phyloP scores from a whole-genome alignment of 192 early-diverging fungal genomes.

The Rhizoclosmatium globosum region DNA sequence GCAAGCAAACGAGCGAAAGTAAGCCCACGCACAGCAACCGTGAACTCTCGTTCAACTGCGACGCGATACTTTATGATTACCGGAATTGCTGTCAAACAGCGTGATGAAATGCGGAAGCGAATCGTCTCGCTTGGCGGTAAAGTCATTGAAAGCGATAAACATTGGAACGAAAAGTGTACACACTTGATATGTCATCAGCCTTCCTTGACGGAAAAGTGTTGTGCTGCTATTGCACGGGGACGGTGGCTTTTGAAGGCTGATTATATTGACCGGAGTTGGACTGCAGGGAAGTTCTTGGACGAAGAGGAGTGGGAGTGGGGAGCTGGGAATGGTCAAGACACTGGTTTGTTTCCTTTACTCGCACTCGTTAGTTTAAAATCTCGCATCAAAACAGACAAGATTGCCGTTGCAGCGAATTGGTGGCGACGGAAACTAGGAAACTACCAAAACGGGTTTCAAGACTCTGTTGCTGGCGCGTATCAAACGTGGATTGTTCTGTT shows the following conservation, averaged over 20 bases:
- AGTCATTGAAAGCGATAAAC: conserved; percentile 27
- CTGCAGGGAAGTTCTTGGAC: conserved; percentile 45
- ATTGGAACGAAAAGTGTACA: conserved; percentile 49
- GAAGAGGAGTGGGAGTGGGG: conserved; percentile 56
- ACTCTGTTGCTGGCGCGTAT: neutral
- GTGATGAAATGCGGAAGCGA: conserved; percentile 1
- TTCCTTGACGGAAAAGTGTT: conserved; percentile 51
- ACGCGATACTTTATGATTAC: conserved; percentile 44
- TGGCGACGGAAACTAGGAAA: conserved; percentile 49
- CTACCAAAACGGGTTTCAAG: conserved; percentile 29
- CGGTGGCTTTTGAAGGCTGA: conserved; percentile 44
- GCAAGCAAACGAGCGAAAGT: conserved; percentile 20
- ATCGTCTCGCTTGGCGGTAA: conserved; percentile 47
- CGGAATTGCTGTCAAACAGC: conserved; percentile 26
- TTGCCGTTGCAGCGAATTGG: conserved; percentile 33
- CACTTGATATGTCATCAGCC: conserved; percentile 51
- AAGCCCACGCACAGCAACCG: neutral
- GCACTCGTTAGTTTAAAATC: no score
- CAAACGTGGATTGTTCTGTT: conserved; percentile 18
- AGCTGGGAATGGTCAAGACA: neutral
- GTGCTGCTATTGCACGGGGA: conserved; percentile 47
- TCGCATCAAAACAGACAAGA: neutral
- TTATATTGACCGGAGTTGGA: conserved; percentile 44
- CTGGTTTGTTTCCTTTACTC: no score
- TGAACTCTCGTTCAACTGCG: neutral